phyloP scores from a whole-genome alignment of 2,329 filamentous ascomycete genomes.

The Zarea fungicola region DNA sequence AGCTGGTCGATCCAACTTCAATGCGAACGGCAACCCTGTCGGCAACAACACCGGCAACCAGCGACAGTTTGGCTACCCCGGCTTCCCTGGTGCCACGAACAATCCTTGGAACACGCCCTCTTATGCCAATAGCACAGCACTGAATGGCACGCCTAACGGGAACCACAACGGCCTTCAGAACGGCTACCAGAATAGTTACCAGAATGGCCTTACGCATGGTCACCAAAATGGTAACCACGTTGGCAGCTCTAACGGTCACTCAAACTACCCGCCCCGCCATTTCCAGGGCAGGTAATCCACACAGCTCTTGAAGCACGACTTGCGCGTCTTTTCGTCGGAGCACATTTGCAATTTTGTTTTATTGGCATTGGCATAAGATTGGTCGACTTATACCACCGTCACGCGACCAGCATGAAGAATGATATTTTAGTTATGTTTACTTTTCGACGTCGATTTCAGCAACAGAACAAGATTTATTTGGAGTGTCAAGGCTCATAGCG shows the following conservation, averaged over 20 bases:
- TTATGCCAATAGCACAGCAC: slow-evolving; percentile 17
- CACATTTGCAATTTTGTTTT: background rate
- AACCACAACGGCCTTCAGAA: background rate
- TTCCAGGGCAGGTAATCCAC: slow-evolving; percentile 14
- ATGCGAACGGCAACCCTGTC: background rate
- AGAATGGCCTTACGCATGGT: too few relatives aligned
- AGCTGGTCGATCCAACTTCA: slow-evolving; percentile 18
- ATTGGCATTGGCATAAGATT: background rate
- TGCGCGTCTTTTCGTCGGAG: background rate
- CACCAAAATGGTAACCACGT: background rate
- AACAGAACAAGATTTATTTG: background rate
- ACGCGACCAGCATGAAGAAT: slow-evolving; percentile 2
- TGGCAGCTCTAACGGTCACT: background rate
- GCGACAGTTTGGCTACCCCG: slow-evolving; percentile 7
- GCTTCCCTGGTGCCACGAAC: slow-evolving; percentile 17
- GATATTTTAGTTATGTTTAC: background rate
- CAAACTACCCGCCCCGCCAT: slow-evolving; percentile 7
- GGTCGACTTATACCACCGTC: background rate
- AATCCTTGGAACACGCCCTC: slow-evolving; percentile 21
- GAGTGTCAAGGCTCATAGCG: background rate
- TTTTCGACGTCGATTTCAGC: background rate
- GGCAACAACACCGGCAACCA: background rate
- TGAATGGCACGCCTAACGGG: background rate
- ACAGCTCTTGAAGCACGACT: background rate
- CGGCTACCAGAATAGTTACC: background rate